Percentiles rank a stretch among this genome's conserved stretches.
Evolutionary conservation across 2,329 filamentous ascomycete species (phyloP).

Genomic region (Sclerotinia borealis): DNA sequence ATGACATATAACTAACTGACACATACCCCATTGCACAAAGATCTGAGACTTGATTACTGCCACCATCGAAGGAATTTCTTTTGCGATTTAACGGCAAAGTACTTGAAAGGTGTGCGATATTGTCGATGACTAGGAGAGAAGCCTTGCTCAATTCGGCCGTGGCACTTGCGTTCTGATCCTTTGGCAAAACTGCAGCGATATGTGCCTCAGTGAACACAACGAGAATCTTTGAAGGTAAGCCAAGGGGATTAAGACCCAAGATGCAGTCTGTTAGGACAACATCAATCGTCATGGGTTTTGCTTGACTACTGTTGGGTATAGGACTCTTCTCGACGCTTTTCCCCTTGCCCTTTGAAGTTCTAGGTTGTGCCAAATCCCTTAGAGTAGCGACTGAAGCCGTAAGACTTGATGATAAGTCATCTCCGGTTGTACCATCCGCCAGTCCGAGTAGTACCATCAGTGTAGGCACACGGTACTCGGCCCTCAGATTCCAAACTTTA

Average conservation of each 20-base stretch:
- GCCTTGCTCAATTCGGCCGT: constrained; percentile 69
- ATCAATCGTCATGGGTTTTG: constrained; percentile 61
- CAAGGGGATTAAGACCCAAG: constrained; percentile 76
- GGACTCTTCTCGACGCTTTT: constrained; percentile 8
- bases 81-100: constrained; percentile 14
- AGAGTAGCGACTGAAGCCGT: constrained; percentile 75
- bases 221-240: constrained; percentile 67
- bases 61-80: constrained; percentile 31
- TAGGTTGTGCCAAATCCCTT: constrained; percentile 54
- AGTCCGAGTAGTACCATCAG: constrained; percentile 74
- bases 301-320: constrained; percentile 18
- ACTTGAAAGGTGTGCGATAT: constrained; percentile 45
- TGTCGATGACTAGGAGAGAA: constrained; percentile 76
- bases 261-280: constrained; percentile 76
- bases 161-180: constrained; percentile 57
- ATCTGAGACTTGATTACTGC: constrained; percentile 44
- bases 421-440: constrained; percentile 57
- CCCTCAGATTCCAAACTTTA: constrained; percentile 73
- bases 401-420: constrained; percentile 70
- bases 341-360: constrained; percentile 20
- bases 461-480: constrained; percentile 86
- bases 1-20: constrained; percentile 79
- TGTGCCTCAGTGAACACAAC: constrained; percentile 74
- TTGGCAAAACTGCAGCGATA: constrained; percentile 61
- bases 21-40: constrained; percentile 69